Evolutionary conservation across 345 rosid species (phyloP).

Genomic region (Eucalyptus marginata): DNA sequence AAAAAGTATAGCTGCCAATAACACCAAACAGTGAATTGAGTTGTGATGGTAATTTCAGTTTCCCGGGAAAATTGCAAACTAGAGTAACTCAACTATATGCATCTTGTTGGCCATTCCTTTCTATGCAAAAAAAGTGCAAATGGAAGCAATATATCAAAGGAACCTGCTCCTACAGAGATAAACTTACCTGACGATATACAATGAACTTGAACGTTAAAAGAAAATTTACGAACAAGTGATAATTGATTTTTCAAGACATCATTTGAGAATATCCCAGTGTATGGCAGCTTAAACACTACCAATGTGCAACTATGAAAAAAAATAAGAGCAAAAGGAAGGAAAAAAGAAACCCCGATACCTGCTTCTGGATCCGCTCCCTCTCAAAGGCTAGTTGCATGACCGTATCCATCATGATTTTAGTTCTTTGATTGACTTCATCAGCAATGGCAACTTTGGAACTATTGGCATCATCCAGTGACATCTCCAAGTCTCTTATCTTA

Average conservation of each 20-base stretch:
- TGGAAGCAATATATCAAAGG: neutral
- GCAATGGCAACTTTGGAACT: conserved; percentile 37
- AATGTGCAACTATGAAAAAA: neutral
- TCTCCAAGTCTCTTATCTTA: conserved; percentile 40
- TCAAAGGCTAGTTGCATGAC: conserved; percentile 54
- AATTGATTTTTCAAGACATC: neutral
- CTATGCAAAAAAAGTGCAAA: neutral
- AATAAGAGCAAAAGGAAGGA: neutral
- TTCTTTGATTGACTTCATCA: conserved; percentile 46
- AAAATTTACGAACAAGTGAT: neutral
- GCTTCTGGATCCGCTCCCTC: conserved; percentile 73
- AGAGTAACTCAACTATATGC: neutral
- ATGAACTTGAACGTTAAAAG: neutral
- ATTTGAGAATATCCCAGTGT: neutral
- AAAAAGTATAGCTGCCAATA: conserved; percentile 42
- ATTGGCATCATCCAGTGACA: conserved; percentile 38
- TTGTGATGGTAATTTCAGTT: neutral
- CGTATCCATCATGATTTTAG: conserved; percentile 60
- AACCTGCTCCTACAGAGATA: neutral
- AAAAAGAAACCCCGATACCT: conserved; percentile 26
- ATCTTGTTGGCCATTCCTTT: neutral
- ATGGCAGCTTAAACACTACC: neutral
- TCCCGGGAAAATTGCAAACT: neutral
- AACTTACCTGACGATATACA: neutral
- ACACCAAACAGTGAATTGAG: neutral